A percentile compares a stretch with the other conserved stretches of the same genome.
Conservation (phyloP, 352 stramenopile genomes). For the Saprolegnia diclina region DNA sequence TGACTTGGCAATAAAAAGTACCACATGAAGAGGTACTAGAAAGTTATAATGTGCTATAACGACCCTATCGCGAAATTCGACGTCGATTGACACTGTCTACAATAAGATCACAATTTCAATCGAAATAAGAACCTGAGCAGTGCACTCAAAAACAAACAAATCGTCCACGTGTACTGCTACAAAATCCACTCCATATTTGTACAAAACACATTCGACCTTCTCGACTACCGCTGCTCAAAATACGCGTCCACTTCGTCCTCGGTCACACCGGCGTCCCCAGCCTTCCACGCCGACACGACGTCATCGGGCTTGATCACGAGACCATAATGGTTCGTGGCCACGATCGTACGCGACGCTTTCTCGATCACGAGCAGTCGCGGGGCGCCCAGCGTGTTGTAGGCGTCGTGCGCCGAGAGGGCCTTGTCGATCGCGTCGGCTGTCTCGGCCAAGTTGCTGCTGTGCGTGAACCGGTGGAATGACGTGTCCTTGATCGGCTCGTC, state of each 20-base stretch:
- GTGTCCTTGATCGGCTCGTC: background rate
- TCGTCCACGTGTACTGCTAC: no score
- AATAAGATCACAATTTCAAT: no score
- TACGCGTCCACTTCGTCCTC: conserved; percentile 6
- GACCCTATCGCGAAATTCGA: no score
- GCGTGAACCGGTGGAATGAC: background rate
- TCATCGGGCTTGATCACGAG: conserved; percentile 3
- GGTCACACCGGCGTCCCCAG: background rate
- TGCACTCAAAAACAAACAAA: no score
- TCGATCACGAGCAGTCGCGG: conserved; percentile 12
- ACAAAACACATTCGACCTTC: background rate
- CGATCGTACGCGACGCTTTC: background rate
- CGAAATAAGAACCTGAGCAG: no score
- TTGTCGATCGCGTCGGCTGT: background rate
- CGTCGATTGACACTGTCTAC: no score
- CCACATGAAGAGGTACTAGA: no score
- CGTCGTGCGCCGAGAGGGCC: background rate
- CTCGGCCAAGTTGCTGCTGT: background rate
- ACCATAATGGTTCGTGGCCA: background rate
- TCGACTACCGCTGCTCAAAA: background rate
- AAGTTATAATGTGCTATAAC: no score
- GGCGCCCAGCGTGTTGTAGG: conserved; percentile 4
- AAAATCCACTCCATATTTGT: no score
- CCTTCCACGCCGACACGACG: conserved; percentile 8
- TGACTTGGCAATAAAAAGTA: no score